A percentile compares a stretch with the other conserved stretches of the same genome.
phyloP scores from a whole-genome alignment of 345 rosid species.

The Euphorbia peplus region DNA sequence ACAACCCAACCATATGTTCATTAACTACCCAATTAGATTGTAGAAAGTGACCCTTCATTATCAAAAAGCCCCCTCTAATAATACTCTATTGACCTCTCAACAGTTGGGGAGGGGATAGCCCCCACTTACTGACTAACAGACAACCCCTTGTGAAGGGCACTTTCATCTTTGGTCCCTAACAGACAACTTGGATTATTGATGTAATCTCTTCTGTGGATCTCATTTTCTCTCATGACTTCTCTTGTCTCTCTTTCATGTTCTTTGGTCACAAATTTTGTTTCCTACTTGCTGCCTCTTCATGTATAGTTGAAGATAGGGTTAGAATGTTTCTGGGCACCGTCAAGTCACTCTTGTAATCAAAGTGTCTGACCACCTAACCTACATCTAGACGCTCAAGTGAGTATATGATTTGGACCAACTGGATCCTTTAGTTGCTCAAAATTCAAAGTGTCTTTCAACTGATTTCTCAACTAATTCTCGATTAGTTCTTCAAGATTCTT shows the following conservation, averaged over 20 bases:
- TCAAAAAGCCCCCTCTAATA: background rate
- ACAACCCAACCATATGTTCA: conserved; percentile 5
- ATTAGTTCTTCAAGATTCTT: too few relatives aligned
- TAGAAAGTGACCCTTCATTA: conserved; percentile 10
- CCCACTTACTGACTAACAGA: conserved; percentile 16
- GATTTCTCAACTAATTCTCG: too few relatives aligned
- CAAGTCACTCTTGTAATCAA: too few relatives aligned
- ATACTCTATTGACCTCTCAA: background rate
- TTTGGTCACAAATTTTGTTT: conserved; percentile 16
- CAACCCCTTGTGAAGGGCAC: conserved; percentile 48
- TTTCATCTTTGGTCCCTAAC: conserved; percentile 16
- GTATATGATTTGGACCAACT: too few relatives aligned
- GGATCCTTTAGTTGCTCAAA: too few relatives aligned
- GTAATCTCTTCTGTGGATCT: conserved; percentile 30
- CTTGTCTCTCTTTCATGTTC: conserved; percentile 11
- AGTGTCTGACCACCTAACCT: too few relatives aligned
- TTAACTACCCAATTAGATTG: background rate
- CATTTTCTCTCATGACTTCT: conserved; percentile 13
- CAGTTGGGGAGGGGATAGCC: background rate
- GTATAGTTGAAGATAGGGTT: too few relatives aligned
- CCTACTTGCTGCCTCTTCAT: background rate
- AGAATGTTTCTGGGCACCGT: too few relatives aligned
- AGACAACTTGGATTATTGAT: conserved; percentile 27
- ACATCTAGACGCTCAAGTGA: too few relatives aligned
- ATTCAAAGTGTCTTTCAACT: too few relatives aligned